Percentiles rank a stretch among this genome's conserved stretches.
phyloP scores from a whole-genome alignment of 192 early-diverging fungal genomes.

The Coemansia sp. region DNA sequence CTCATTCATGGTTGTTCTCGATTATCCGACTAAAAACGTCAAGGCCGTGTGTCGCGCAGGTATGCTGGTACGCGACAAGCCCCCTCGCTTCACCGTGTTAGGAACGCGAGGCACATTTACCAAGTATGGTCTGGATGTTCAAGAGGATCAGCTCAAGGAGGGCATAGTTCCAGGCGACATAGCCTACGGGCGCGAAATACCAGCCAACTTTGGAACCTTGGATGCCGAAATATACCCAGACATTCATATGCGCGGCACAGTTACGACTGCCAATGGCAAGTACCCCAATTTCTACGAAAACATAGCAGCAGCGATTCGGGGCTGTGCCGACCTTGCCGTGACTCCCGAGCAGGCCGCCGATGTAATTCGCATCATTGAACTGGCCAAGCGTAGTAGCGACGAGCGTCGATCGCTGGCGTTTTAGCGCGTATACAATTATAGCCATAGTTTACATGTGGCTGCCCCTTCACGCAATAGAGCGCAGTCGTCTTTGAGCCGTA shows the following conservation, averaged over 20 bases:
- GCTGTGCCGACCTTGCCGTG: conserved; percentile 54
- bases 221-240: conserved; percentile 56
- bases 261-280: conserved; percentile 60
- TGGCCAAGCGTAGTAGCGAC: conserved; percentile 64
- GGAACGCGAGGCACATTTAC: conserved; percentile 70
- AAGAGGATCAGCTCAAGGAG: conserved; percentile 72
- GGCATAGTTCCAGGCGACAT: conserved; percentile 58
- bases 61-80: conserved; percentile 69
- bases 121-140: conserved; percentile 70
- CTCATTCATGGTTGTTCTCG: conserved; percentile 67
- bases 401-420: conserved; percentile 57
- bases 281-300: conserved; percentile 70
- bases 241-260: conserved; percentile 52
- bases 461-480: not conserved
- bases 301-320: conserved; percentile 61
- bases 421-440: conserved; percentile 14
- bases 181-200: conserved; percentile 62
- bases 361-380: conserved; percentile 69
- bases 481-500: not conserved
- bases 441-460: not conserved
- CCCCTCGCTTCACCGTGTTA: conserved; percentile 65
- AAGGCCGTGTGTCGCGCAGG: conserved; percentile 65
- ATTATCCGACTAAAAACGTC: conserved; percentile 59
- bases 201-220: conserved; percentile 55
- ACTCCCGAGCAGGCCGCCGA: conserved; percentile 67